Percentiles rank a stretch among this genome's conserved stretches.
Evolutionary conservation across 352 stramenopile genomes (phyloP).

Genomic region (Pythium aristosporum): DNA sequence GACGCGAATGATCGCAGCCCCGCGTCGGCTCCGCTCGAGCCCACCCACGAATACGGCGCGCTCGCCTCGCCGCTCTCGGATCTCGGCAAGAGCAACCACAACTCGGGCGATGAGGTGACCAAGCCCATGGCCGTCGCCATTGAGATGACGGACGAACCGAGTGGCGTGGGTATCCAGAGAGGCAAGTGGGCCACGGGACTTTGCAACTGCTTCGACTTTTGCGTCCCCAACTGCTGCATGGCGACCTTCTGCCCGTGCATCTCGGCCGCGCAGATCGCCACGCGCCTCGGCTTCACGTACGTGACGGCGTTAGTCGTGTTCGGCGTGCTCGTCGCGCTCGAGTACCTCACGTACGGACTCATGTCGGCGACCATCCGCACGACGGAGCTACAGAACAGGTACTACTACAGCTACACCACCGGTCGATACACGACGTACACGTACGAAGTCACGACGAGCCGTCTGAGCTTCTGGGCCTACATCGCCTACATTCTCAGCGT

Average conservation of each 20-base stretch:
- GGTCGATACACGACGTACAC: neutral
- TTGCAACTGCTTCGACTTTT: slow-evolving; percentile 23
- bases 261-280: slow-evolving; percentile 22
- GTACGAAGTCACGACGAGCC: neutral
- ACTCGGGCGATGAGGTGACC: too few relatives aligned
- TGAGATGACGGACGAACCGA: too few relatives aligned
- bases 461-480: slow-evolving; percentile 5
- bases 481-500: slow-evolving; percentile 1
- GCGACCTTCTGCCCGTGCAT: slow-evolving; percentile 28
- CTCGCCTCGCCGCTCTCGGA: slow-evolving; percentile 1
- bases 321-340: neutral
- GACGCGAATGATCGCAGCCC: neutral
- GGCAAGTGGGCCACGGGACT: slow-evolving; percentile 23
- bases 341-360: slow-evolving; percentile 3
- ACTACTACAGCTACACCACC: neutral
- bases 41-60: neutral
- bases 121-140: too few relatives aligned
- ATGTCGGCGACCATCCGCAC: neutral
- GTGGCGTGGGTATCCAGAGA: neutral
- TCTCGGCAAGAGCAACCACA: neutral
- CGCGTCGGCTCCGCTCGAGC: neutral
- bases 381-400: neutral
- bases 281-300: slow-evolving; percentile 22
- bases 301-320: slow-evolving; percentile 6
- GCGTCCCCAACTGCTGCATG: slow-evolving; percentile 32